Evolutionary conservation across 306 rosid species (phyloP).

Genomic region (Nissolia schottii): DNA sequence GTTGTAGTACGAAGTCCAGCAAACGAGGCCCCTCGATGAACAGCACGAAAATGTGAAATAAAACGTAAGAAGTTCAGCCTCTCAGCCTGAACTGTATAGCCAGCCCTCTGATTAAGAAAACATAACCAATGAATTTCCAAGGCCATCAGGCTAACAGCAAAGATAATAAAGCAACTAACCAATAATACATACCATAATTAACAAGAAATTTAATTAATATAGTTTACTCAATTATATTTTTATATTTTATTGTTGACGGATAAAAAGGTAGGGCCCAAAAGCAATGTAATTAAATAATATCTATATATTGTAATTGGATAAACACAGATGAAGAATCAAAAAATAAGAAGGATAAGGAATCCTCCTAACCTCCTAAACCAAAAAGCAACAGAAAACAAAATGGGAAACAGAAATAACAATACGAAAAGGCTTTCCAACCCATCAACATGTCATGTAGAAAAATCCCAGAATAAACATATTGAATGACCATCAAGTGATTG

Average conservation of each 20-base stretch:
- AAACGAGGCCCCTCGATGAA: conserved; percentile 95
- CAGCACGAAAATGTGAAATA: conserved; percentile 89
- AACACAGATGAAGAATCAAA: too few relatives aligned
- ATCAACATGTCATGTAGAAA: too few relatives aligned
- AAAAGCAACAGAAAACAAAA: too few relatives aligned
- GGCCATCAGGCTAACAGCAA: background rate
- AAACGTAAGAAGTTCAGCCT: conserved; percentile 86
- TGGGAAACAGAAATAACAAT: too few relatives aligned
- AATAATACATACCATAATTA: background rate
- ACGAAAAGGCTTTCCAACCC: too few relatives aligned
- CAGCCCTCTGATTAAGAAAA: conserved; percentile 65
- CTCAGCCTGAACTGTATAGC: conserved; percentile 86
- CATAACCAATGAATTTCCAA: conserved; percentile 17
- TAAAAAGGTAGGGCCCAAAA: background rate
- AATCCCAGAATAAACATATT: too few relatives aligned
- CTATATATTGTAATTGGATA: too few relatives aligned
- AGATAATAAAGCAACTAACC: background rate
- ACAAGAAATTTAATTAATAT: background rate
- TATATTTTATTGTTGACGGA: background rate
- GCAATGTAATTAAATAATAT: too few relatives aligned
- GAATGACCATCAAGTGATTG: too few relatives aligned
- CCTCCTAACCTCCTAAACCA: too few relatives aligned
- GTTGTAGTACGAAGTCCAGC: conserved; percentile 96
- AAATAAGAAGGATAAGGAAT: too few relatives aligned
- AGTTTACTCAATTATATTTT: background rate